Percentiles rank a stretch among this genome's conserved stretches.
These are phyloP conservation scores for Waltergamsia citrina DNA, from an alignment of 2,329 filamentous ascomycete species.

Conservation along the genomic window DNA sequence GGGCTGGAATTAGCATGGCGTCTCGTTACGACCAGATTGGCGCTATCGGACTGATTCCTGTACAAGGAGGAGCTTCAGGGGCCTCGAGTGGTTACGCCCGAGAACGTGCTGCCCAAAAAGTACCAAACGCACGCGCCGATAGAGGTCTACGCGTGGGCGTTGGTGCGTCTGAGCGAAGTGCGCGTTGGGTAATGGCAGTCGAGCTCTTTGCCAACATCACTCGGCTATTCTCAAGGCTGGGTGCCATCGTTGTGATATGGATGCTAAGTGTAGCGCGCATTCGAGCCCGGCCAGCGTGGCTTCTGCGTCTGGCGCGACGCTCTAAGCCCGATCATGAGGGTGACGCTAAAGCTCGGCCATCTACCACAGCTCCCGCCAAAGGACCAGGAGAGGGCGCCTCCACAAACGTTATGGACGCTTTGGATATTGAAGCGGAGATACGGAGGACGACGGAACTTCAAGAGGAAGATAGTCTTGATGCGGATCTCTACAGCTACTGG, in stretches of 20 bases:
- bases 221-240: slow-evolving; percentile 21
- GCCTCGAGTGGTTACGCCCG: slow-evolving; percentile 53
- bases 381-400: slow-evolving; percentile 1
- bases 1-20: slow-evolving; percentile 35
- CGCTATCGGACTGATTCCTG: slow-evolving; percentile 44
- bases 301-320: slow-evolving; percentile 43
- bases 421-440: slow-evolving; percentile 77
- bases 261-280: slow-evolving; percentile 40
- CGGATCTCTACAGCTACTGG: slow-evolving; percentile 77
- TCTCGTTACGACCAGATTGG: slow-evolving; percentile 42
- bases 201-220: slow-evolving; percentile 72
- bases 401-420: slow-evolving; percentile 37
- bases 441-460: slow-evolving; percentile 40
- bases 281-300: slow-evolving; percentile 32
- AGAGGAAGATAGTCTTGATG: slow-evolving; percentile 60
- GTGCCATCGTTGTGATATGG: slow-evolving; percentile 35
- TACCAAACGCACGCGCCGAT: slow-evolving; percentile 35
- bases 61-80: slow-evolving; percentile 33
- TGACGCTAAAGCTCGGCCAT: slow-evolving; percentile 4
- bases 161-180: slow-evolving; percentile 68
- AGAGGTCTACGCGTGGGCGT: slow-evolving; percentile 49
- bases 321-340: slow-evolving; percentile 10
- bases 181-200: slow-evolving; percentile 65
- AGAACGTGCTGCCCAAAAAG: slow-evolving; percentile 57
- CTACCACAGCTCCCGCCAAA: not conserved